A percentile compares a stretch with the other conserved stretches of the same genome.
phyloP scores from a whole-genome alignment of 75 land plant genomes.

The Ceratopteris richardii region DNA sequence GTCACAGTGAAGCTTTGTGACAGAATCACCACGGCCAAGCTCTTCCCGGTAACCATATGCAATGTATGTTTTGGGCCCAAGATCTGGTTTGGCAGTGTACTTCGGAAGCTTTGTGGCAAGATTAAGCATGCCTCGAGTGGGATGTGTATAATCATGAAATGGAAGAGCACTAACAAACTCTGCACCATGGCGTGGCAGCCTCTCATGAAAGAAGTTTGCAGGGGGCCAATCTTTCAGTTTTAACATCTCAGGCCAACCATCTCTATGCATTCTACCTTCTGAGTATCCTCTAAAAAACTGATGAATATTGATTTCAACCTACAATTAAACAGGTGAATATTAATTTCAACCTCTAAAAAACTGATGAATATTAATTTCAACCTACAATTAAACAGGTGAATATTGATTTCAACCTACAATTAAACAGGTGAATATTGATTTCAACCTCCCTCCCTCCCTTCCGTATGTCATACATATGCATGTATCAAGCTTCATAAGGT shows the following conservation, averaged over 20 bases:
- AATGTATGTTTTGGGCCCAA: conserved; percentile 89
- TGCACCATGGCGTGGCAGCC: conserved; percentile 79
- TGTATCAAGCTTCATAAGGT: no score
- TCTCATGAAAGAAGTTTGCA: conserved; percentile 62
- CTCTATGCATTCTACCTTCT: conserved; percentile 46
- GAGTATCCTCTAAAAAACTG: conserved; percentile 75
- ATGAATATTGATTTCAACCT: conserved; percentile 70
- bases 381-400: no score
- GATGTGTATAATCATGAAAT: conserved; percentile 76
- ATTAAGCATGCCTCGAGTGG: conserved; percentile 62
- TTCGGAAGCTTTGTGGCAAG: conserved; percentile 66
- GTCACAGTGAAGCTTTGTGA: conserved; percentile 92
- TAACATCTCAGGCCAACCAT: conserved; percentile 77
- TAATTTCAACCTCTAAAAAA: no score
- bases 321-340: no score
- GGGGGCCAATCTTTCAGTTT: conserved; percentile 97
- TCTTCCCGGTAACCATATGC: conserved; percentile 78
- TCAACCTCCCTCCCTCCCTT: no score
- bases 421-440: no score
- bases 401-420: no score
- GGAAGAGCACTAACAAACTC: conserved; percentile 73
- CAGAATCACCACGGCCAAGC: conserved; percentile 88
- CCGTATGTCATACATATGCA: no score
- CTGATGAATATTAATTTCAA: no score
- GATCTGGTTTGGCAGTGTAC: conserved; percentile 50